These are phyloP conservation scores for Mucor saturninus DNA, from an alignment of 371 early-diverging fungal genomes.

Conservation along the genomic window DNA sequence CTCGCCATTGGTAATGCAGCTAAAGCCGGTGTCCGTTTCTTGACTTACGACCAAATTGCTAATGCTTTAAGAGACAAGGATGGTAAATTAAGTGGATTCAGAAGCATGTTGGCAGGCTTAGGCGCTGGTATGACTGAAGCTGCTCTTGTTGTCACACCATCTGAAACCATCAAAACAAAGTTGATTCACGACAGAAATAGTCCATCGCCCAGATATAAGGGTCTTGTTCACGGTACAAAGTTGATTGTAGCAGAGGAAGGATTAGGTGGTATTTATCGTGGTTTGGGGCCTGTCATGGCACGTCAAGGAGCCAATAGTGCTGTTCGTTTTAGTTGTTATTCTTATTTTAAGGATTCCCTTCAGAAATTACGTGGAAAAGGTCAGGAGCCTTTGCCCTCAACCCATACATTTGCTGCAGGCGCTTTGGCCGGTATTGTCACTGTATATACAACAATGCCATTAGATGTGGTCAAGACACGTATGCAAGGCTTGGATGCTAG, in stretches of 20 bases:
- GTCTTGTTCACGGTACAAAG: conserved; percentile 76
- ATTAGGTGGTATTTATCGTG: conserved; percentile 86
- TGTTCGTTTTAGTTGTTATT: conserved; percentile 87
- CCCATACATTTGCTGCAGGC: conserved; percentile 76
- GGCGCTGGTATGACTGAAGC: conserved; percentile 92
- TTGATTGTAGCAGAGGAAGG: conserved; percentile 78
- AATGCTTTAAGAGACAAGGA: conserved; percentile 69
- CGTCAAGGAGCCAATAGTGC: conserved; percentile 94
- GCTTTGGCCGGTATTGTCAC: conserved; percentile 88
- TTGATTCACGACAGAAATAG: conserved; percentile 80
- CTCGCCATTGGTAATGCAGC: conserved; percentile 89
- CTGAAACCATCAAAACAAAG: conserved; percentile 94
- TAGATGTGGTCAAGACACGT: conserved; percentile 94
- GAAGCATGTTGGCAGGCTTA: conserved; percentile 82
- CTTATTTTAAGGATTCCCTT: conserved; percentile 69
- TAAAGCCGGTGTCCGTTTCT: conserved; percentile 91
- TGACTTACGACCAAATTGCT: conserved; percentile 86
- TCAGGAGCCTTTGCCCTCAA: conserved; percentile 62
- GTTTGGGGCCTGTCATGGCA: conserved; percentile 87
- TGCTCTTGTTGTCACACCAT: conserved; percentile 85
- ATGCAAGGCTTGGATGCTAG: conserved; percentile 85
- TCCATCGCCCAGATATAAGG: conserved; percentile 72
- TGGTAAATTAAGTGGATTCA: conserved; percentile 68
- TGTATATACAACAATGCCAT: conserved; percentile 93
- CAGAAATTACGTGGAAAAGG: conserved; percentile 48